A percentile compares a stretch with the other conserved stretches of the same genome.
Evolutionary conservation across 768 basidiomycete genomes (phyloP).

Genomic region (Lactifluus rugatus): DNA sequence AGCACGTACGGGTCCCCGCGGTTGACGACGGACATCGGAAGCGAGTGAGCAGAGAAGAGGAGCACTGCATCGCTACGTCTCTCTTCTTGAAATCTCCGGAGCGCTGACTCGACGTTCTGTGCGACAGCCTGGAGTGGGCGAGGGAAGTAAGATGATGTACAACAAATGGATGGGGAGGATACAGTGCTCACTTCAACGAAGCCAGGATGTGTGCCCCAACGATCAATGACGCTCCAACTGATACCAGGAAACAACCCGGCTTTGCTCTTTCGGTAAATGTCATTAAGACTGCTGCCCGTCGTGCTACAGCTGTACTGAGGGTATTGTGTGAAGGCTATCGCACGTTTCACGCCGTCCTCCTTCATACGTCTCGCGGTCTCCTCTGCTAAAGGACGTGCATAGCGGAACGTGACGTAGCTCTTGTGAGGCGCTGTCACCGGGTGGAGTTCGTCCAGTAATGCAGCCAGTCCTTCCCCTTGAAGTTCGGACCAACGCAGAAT

Average conservation of each 20-base stretch:
- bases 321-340: constrained; percentile 95
- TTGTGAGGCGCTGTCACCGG: constrained; percentile 93
- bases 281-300: constrained; percentile 94
- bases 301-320: constrained; percentile 99
- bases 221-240: constrained; percentile 95
- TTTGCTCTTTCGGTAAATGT: constrained; percentile 63
- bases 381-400: constrained; percentile 82
- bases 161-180: constrained; percentile 2
- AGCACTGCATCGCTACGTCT: constrained; percentile 68
- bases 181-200: constrained; percentile 72
- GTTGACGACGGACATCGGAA: constrained; percentile 97
- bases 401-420: constrained; percentile 91
- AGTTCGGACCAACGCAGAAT: constrained; percentile 82
- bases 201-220: constrained; percentile 94
- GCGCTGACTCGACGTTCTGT: constrained; percentile 74
- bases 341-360: constrained; percentile 82
- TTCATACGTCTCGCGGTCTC: constrained; percentile 76
- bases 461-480: constrained; percentile 86
- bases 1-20: constrained; percentile 95
- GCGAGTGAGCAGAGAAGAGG: constrained; percentile 93
- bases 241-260: constrained; percentile 55
- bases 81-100: constrained; percentile 66
- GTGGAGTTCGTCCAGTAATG: constrained; percentile 87
- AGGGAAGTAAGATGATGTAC: neutral
- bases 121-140: constrained; percentile 61